Evolutionary conservation across 352 stramenopile genomes (phyloP).

Genomic region (Globisporangium solare): DNA sequence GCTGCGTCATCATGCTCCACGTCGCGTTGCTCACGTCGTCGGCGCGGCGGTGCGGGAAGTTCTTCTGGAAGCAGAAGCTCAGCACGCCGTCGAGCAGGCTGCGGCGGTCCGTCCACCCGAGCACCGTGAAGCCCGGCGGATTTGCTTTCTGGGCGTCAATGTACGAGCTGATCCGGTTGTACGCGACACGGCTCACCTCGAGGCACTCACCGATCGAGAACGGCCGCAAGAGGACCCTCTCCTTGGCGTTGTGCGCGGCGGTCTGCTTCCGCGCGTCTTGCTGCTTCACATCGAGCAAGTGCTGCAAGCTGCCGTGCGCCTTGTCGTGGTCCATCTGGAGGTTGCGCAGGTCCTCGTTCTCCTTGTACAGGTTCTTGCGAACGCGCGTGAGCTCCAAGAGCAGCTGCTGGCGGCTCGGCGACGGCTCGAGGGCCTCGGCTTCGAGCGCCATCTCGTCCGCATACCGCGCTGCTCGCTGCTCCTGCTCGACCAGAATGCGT

Average conservation of each 20-base stretch:
- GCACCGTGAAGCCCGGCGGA: conserved; percentile 23
- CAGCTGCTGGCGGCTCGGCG: conserved; percentile 12
- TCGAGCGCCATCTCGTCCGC: conserved; percentile 17
- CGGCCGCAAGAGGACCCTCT: conserved; percentile 30
- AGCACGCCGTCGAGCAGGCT: conserved; percentile 20
- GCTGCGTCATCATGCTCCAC: conserved; percentile 27
- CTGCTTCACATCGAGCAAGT: conserved; percentile 33
- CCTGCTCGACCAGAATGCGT: conserved; percentile 27
- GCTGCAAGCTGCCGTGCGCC: conserved; percentile 39
- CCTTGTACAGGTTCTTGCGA: conserved; percentile 32
- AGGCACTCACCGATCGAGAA: conserved; percentile 43
- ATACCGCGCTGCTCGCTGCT: conserved; percentile 14
- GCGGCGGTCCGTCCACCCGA: conserved; percentile 41
- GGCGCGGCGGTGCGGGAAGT: conserved; percentile 24
- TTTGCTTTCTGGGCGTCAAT: conserved; percentile 33
- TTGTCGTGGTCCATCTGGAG: conserved; percentile 38
- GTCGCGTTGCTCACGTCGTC: conserved; percentile 23
- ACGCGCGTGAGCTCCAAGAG: conserved; percentile 29
- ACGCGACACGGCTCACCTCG: conserved; percentile 33
- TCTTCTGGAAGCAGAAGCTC: conserved; percentile 40
- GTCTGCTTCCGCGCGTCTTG: conserved; percentile 17
- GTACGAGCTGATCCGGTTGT: conserved; percentile 28
- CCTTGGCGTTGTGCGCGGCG: conserved; percentile 16
- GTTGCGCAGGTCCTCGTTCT: conserved; percentile 36
- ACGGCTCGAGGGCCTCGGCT: conserved; percentile 17